Evolutionary conservation across 768 basidiomycete species (phyloP), one percentile per base, ranked within the genome.

Genomic region (Strobilomyces echinocephalus): DNA sequence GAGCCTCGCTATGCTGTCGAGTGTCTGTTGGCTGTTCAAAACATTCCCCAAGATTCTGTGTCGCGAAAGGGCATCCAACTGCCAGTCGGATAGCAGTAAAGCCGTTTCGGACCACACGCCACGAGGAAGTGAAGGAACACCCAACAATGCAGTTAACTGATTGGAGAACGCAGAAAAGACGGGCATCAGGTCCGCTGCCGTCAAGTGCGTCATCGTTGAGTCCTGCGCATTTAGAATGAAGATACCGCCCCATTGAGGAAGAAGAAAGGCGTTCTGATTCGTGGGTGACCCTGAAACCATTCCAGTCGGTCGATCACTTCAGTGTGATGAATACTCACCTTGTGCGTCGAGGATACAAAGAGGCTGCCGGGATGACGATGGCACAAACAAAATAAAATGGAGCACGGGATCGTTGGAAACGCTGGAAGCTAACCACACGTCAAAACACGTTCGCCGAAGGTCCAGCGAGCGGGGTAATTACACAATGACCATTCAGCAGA

Each of bases 401-500:
- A 99, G 73, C 1, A 97, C 94, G 4, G 93, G 95, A 57, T 98
- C 93, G 55, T 90, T 92, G 1, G 92, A 93, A 3, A 87, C 86
- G 53, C 92, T 88, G 0, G 95, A 95, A 11, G 95, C 95, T 98
- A 38, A 28, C 12, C 7, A 39, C 30, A 18, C 0, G 49, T 62
- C 50, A 63, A 53, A 45, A 46, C 1, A 26, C 45, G 41, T 40
- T 24, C 43, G 24, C 42, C 6, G 4, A 11, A 46, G 16, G 3
- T 57, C 8, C 36, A 43, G 24, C 1, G 30, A 33, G 60, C 76
- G 61, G 61, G 36, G 52, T 50, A 60, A 28, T 66, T 60, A 94
- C 95, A 93, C 46, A 99, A 65, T 12, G 87, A 88, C 97, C 97
- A 99, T 64, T 94, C 87, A 5, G 94, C 97, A 7, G 92, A 92